Evolutionary conservation across 495 filamentous ascomycete species (phyloP).

Genomic region (Aspergillus ostianus): DNA sequence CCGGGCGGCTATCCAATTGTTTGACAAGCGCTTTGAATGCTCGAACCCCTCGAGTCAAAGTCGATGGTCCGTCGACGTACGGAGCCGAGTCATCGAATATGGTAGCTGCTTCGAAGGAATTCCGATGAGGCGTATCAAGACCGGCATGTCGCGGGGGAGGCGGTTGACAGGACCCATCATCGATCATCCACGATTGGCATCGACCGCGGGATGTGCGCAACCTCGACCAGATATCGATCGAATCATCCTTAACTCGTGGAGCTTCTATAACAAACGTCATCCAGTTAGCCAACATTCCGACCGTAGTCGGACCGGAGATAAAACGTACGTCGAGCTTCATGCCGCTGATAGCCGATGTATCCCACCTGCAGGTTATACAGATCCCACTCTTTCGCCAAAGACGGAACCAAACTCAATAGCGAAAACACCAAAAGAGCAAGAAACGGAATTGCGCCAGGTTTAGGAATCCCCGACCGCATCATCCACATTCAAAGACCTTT

Average conservation of each 20-base stretch:
- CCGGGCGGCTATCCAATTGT: slow-evolving; percentile 30
- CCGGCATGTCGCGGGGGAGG: slow-evolving; percentile 12
- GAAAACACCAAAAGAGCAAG: slow-evolving; percentile 38
- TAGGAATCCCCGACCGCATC: slow-evolving; percentile 42
- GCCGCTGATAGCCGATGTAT: slow-evolving; percentile 28
- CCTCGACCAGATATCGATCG: slow-evolving; percentile 15
- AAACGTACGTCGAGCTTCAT: slow-evolving; percentile 32
- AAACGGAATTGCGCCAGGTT: slow-evolving; percentile 41
- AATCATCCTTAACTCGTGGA: slow-evolving; percentile 20
- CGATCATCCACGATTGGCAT: slow-evolving; percentile 20
- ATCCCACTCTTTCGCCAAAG: slow-evolving; percentile 31
- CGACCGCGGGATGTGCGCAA: slow-evolving; percentile 7
- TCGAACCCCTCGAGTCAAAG: slow-evolving; percentile 32
- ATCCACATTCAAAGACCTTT: slow-evolving; percentile 21
- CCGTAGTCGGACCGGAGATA: background rate
- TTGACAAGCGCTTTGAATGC: slow-evolving; percentile 37
- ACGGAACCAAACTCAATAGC: slow-evolving; percentile 37
- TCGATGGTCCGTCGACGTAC: slow-evolving; percentile 25
- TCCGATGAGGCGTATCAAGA: slow-evolving; percentile 14
- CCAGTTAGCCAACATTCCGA: slow-evolving; percentile 3
- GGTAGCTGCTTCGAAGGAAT: slow-evolving; percentile 21
- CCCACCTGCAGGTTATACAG: slow-evolving; percentile 31
- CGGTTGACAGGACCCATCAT: slow-evolving; percentile 11
- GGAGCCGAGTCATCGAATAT: slow-evolving; percentile 23
- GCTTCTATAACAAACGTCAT: slow-evolving; percentile 9